Evolutionary conservation across 2,329 filamentous ascomycete genomes (phyloP).

Genomic region (Whalleya microplaca): DNA sequence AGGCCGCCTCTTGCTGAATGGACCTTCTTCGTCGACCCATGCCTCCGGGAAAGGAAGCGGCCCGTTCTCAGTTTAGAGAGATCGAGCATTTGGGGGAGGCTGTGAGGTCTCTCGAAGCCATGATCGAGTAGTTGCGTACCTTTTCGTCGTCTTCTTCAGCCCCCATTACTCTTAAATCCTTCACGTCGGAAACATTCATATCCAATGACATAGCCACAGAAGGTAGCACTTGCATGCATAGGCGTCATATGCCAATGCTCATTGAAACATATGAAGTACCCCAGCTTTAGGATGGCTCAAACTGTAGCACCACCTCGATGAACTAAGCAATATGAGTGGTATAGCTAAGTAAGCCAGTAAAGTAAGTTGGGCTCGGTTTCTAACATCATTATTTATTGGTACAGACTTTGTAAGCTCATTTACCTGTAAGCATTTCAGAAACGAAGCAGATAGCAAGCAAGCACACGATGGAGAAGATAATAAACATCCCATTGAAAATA

Average conservation of each 20-base stretch:
- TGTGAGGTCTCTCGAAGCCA: background rate
- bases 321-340: too few relatives aligned
- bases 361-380: too few relatives aligned
- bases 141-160: background rate
- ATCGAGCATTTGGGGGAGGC: background rate
- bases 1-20: too few relatives aligned
- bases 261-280: too few relatives aligned
- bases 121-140: background rate
- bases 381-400: too few relatives aligned
- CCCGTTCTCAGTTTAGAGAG: background rate
- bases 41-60: background rate
- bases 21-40: background rate
- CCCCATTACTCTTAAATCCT: background rate
- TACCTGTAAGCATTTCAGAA: too few relatives aligned
- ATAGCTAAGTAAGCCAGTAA: too few relatives aligned
- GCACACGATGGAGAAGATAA: background rate
- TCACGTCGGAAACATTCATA: background rate
- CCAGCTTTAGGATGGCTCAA: too few relatives aligned
- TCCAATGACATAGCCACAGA: background rate
- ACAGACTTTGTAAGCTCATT: too few relatives aligned
- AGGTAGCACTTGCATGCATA: background rate
- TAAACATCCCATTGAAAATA: constrained; percentile 2
- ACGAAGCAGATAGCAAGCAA: background rate
- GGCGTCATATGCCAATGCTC: background rate
- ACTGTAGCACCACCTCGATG: too few relatives aligned